Base-by-base conservation (phyloP, 495 filamentous ascomycete genomes). In the Trichoderma asperelloides region DNA sequence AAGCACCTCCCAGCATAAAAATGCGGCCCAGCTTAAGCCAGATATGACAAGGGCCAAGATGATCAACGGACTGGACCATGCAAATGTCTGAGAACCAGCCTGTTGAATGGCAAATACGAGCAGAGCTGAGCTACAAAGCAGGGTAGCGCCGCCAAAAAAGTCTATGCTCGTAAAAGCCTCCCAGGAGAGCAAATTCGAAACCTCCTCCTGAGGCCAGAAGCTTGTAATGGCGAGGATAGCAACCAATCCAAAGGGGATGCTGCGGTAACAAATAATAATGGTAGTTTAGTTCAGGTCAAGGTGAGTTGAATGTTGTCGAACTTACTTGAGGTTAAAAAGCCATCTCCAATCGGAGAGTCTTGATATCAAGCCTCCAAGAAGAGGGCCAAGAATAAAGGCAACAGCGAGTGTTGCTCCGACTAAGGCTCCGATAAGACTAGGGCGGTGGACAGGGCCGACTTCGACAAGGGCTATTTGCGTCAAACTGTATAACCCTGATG, bases 281-380 rank as follows among this genome's bases (percentile, higher is more conserved):
- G n/a, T 28, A 13, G 5, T 33, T 55, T 18, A 21, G 23, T 40
- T 18, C 11, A 37, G 2, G 2, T 23, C n/a, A 1, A 2, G n/a
- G 0, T 12, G 15, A 6, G n/a, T 3, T 30, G 23, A 25, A 8
- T 28, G 27, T 27, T 60, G 1, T 3, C 40, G 30, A 9, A 71
- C 74, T 13, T 51, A 80, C 80, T 91, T 91, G 77, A 92, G 86
- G 85, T 86, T 91, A 73, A 89, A 92, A 39, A 83, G 83, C 81
- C 87, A 89, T 40, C 87, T 72, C 90, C 90, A 92, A 5, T 78
- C 79, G 16, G 86, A 79, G 4, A 80, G 77, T 60, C 88, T 78
- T 0, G 89, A 83, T 63, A 93, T 87, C 2, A 81, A 80, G 23
- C 90, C 90, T 15, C 90, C 90, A 2, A 92, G 76, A 3, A 93